Base-by-base conservation (phyloP, 2,329 filamentous ascomycete genomes). In the Amauroascus verrucosus region DNA sequence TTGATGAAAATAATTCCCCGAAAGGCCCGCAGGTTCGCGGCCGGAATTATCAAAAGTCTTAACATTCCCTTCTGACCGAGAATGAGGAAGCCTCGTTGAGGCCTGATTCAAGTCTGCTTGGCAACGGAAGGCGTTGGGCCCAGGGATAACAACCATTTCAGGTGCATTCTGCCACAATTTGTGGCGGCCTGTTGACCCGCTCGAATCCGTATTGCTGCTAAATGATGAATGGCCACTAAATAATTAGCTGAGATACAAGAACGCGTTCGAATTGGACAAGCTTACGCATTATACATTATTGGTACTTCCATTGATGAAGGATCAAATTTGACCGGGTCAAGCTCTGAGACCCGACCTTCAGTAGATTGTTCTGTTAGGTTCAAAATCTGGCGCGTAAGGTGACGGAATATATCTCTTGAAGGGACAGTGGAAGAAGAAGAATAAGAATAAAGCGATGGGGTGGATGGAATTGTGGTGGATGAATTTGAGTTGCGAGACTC, bases 271-370 rank as follows among this genome's bases (percentile, higher is more conserved):
- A 11, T 18, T 13, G 14, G 28, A n/a, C n/a, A 8, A 38, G 47
- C 63, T 58, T 60, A 66, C 65, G 61, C 61, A 7, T 61, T 59
- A 49, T 60, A 59, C 54, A 65, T 60, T 50, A 66, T 60, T 43
- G 65, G 63, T 13, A 66, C 61, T 45, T 65, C 61, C 53, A 59
- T 59, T 8, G 58, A 58, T 14, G 60, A 58, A 20, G 51, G 59
- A 37, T 59, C 53, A 51, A 54, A 59, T 16, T 61, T 60, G 30
- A 47, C 37, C 3, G 58, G 56, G n/a, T 60, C 56, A 7, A 57
- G 46, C 28, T 51, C 41, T 18, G 37, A 44, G 37, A 48, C 43
- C 38, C 46, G 45, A 24, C 26, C 51, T 32, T 48, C 20, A 11
- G 44, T 51, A 13, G 51, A 50, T 32, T 54, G 53, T 11, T 57